Evolutionary conservation across 2,329 filamentous ascomycete genomes (phyloP).

Genomic region (Clonostachys chloroleuca): DNA sequence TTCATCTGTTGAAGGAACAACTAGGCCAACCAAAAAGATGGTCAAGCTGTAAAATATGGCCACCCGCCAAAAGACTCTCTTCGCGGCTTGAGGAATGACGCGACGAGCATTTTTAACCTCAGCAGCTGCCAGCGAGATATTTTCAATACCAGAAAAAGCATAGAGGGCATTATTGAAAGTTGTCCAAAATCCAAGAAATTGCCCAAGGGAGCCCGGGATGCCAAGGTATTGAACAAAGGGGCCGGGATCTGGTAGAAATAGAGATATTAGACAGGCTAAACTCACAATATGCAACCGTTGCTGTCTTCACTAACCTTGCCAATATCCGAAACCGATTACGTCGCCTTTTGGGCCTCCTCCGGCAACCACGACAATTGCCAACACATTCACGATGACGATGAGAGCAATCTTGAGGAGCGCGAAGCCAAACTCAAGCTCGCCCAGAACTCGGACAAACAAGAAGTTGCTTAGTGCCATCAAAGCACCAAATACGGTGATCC

Average conservation of each 20-base stretch:
- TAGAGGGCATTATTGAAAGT: slow-evolving; percentile 31
- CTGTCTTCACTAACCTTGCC: slow-evolving; percentile 5
- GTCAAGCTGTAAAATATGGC: slow-evolving; percentile 37
- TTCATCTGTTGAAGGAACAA: slow-evolving; percentile 46
- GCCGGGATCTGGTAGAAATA: slow-evolving; percentile 5
- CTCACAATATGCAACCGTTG: slow-evolving; percentile 8
- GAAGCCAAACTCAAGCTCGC: slow-evolving; percentile 60
- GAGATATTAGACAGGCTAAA: slow-evolving; percentile 11
- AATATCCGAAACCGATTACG: slow-evolving; percentile 6
- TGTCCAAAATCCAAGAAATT: slow-evolving; percentile 4
- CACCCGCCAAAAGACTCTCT: slow-evolving; percentile 14
- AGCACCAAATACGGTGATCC: slow-evolving; percentile 7
- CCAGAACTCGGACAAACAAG: slow-evolving; percentile 47
- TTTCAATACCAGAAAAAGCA: slow-evolving; percentile 14
- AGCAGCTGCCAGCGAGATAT: slow-evolving; percentile 12
- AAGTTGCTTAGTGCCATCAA: slow-evolving; percentile 32
- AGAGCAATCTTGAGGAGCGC: slow-evolving; percentile 54
- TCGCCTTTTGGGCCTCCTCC: slow-evolving; percentile 1
- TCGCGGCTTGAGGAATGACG: slow-evolving; percentile 17
- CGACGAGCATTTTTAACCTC: slow-evolving; percentile 37
- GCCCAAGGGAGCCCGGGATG: slow-evolving; percentile 19
- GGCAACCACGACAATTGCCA: too few relatives aligned
- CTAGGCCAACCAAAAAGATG: slow-evolving; percentile 47
- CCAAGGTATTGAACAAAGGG: slow-evolving; percentile 17
- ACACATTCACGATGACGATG: neutral